Evolutionary conservation across 495 filamentous ascomycete species (phyloP), one percentile per base, ranked within the genome.

Genomic region (Daldinia decipiens): DNA sequence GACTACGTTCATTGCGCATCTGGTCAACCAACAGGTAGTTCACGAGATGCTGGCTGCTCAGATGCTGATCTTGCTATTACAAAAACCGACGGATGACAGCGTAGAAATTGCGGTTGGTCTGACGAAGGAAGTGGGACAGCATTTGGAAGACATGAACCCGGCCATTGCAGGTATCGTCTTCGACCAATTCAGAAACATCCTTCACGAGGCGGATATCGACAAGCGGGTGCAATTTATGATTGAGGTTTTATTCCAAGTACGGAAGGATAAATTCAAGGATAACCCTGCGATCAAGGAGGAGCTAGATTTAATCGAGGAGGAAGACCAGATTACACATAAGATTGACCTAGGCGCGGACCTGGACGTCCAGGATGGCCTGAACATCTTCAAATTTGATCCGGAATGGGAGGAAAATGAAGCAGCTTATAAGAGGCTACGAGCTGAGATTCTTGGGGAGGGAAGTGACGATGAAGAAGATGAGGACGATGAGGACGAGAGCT

Each of bases 141-240:
- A 97, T 79, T 76, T 99, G 62, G 95, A 98, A 77, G 94, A 98
- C 78, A 95, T 97, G 92, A 94, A 90, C 71, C 85, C 88, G 2
- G 83, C 89, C 21, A 95, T 98, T 72, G 91, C 93, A 21, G 86
- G 93, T 62, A 91, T 89, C 51, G 92, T 99, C 15, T 99, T 95
- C 66, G 96, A 98, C 74, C 94, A 97, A 76, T 96, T 99, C 82
- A 83, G 95, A 57, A 93, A 88, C 63, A 98, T 98, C 70, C 84
- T 99, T 8, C 93, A 98, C 79, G 96, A 98, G 77, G 92, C 93
- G 38, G 93, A 94, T 74, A 95, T 98, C 74, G 95, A 99, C 74
- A 97, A 97, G 81, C 85, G 95, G 63, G 92, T 94, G 32, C 95
- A 98, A 81, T 98, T 98, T 78, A 97, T 97, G 93, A 96, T 99